Conservation (phyloP, 2,329 filamentous ascomycete species). For the Hysterium pulicare region DNA sequence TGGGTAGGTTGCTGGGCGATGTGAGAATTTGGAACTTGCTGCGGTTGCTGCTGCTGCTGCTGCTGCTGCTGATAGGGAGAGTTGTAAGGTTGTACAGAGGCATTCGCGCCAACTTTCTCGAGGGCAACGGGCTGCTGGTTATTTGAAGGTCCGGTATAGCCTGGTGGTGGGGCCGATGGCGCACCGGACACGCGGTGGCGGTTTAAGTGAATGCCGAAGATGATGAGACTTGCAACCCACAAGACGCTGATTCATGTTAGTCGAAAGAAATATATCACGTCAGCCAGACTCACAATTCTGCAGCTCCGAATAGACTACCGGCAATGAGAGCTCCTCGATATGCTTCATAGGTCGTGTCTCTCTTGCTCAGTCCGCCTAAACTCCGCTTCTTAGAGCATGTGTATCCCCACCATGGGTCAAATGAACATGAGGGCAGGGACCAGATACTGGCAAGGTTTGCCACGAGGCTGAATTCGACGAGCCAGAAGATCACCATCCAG, state of each 20-base stretch:
- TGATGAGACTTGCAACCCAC: slow-evolving; percentile 10
- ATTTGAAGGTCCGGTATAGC: too few relatives aligned
- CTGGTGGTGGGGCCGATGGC: neutral
- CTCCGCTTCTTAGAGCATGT: slow-evolving; percentile 10
- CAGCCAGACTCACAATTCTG: slow-evolving; percentile 27
- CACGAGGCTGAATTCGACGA: slow-evolving; percentile 31
- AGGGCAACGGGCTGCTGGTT: neutral
- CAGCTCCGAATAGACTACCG: slow-evolving; percentile 21
- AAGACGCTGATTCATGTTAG: slow-evolving; percentile 7
- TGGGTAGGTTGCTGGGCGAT: slow-evolving; percentile 6
- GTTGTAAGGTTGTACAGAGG: too few relatives aligned
- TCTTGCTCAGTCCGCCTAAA: slow-evolving; percentile 4
- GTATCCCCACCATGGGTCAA: slow-evolving; percentile 10
- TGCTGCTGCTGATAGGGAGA: slow-evolving; percentile 1
- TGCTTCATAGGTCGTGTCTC: slow-evolving; percentile 15
- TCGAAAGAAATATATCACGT: neutral
- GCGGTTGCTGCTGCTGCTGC: slow-evolving; percentile 2
- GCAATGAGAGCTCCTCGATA: slow-evolving; percentile 24
- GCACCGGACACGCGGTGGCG: slow-evolving; percentile 6
- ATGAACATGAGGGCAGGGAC: slow-evolving; percentile 12
- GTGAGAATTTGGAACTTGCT: slow-evolving; percentile 3
- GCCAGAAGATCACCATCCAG: slow-evolving; percentile 53
- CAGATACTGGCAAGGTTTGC: slow-evolving; percentile 22
- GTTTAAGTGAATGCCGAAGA: slow-evolving; percentile 12
- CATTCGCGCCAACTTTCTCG: slow-evolving; percentile 5